Conservation (phyloP, 2,329 filamentous ascomycete species). For the Ilyonectria robusta region DNA sequence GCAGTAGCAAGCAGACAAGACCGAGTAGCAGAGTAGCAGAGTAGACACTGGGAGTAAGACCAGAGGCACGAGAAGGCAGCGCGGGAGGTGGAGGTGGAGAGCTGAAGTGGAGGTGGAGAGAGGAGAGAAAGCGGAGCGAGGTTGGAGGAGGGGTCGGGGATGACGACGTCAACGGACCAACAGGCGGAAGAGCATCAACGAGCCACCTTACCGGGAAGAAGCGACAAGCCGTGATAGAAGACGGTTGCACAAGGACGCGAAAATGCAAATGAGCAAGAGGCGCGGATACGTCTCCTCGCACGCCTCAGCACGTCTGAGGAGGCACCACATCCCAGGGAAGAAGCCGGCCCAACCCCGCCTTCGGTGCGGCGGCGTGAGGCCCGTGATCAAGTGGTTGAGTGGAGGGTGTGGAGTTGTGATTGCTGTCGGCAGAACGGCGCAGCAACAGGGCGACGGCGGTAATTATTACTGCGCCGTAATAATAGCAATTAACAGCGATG, state of each 20-base stretch:
- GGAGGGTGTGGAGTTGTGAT: conserved; percentile 4
- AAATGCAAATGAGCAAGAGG: conserved; percentile 9
- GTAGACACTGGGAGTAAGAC: conserved; percentile 24
- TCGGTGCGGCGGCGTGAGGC: conserved; percentile 3
- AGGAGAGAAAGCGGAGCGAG: conserved; percentile 14
- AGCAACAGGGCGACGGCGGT: neutral
- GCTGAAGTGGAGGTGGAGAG: conserved; percentile 13
- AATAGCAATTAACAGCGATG: neutral
- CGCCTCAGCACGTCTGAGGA: conserved; percentile 2
- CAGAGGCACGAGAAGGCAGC: neutral
- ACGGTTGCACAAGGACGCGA: conserved; percentile 11
- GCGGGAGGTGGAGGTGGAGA: conserved; percentile 14
- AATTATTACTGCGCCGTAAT: neutral
- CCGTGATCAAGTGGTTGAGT: conserved; percentile 13
- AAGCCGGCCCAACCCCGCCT: conserved; percentile 6
- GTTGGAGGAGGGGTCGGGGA: conserved; percentile 23
- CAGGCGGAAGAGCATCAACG: neutral
- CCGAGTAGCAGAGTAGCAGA: neutral
- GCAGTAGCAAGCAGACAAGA: conserved; percentile 1
- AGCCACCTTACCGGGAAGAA: conserved; percentile 10
- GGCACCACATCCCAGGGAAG: conserved; percentile 18
- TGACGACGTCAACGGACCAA: conserved; percentile 1
- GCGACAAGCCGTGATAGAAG: neutral
- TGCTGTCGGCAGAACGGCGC: neutral
- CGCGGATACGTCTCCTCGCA: conserved; percentile 16